Percentiles rank a stretch among this genome's conserved stretches.
Conservation (phyloP, 1,284 basidiomycete genomes). For the Xanthoconium separans region DNA sequence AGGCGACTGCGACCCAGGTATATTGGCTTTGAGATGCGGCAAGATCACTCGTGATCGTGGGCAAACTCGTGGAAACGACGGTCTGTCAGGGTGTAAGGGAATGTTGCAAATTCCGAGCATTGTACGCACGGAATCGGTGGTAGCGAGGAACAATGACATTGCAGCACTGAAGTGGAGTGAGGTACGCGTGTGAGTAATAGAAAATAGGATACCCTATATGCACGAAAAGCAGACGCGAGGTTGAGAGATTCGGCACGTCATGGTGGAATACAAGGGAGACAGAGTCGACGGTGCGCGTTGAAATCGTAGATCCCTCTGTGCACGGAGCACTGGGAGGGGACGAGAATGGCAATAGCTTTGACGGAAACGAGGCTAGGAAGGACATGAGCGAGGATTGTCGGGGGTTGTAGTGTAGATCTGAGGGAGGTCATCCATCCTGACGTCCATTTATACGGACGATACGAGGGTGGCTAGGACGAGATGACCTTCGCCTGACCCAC, state of each 20-base stretch:
- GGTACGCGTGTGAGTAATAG: slow-evolving; percentile 4
- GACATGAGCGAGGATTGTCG: slow-evolving; percentile 18
- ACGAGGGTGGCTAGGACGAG: slow-evolving; percentile 19
- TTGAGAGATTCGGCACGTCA: slow-evolving; percentile 38
- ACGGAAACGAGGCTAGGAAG: slow-evolving; percentile 12
- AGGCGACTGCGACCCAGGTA: slow-evolving; percentile 81
- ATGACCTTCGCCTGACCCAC: slow-evolving; percentile 16
- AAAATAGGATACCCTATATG: slow-evolving; percentile 52
- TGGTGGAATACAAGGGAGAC: slow-evolving; percentile 22
- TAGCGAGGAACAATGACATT: slow-evolving; percentile 73
- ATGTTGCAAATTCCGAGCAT: slow-evolving; percentile 11
- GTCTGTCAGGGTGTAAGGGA: slow-evolving; percentile 46
- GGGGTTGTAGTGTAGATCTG: slow-evolving; percentile 2
- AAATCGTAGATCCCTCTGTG: slow-evolving; percentile 24
- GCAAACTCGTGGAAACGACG: slow-evolving; percentile 77
- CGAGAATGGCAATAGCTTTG: slow-evolving; percentile 14
- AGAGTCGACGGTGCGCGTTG: slow-evolving; percentile 22
- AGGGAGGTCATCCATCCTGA: slow-evolving; percentile 1
- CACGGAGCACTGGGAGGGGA: slow-evolving; percentile 7
- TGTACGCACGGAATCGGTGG: slow-evolving; percentile 71
- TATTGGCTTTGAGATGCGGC: slow-evolving; percentile 65
- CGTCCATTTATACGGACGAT: slow-evolving; percentile 27
- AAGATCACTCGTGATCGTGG: slow-evolving; percentile 70
- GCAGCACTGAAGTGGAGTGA: slow-evolving; percentile 52
- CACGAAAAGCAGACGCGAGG: slow-evolving; percentile 47